Evolutionary conservation across 768 basidiomycete species (phyloP).

Genomic region (Tylopilus plumbeoviolaceoides): DNA sequence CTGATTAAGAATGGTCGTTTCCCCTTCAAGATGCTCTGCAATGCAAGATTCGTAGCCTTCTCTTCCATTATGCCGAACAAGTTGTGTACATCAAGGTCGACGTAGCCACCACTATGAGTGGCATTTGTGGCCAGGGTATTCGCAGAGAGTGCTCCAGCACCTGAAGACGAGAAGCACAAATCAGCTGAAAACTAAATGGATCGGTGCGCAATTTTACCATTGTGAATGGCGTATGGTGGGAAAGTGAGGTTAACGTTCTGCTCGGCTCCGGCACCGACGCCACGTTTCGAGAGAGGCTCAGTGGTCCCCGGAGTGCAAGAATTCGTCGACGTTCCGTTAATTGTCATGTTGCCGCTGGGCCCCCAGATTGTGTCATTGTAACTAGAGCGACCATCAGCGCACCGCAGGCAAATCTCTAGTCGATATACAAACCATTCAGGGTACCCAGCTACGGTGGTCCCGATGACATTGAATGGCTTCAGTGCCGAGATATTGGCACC

Average conservation of each 20-base stretch:
- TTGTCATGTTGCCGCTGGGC: constrained; percentile 70
- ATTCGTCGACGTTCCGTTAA: constrained; percentile 62
- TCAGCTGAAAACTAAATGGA: background rate
- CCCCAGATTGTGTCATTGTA: constrained; percentile 62
- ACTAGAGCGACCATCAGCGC: constrained; percentile 29
- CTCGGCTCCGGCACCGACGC: constrained; percentile 48
- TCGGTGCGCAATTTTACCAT: constrained; percentile 39
- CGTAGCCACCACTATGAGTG: constrained; percentile 57
- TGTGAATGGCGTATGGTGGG: constrained; percentile 70
- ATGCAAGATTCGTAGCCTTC: constrained; percentile 56
- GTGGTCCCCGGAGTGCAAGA: constrained; percentile 22
- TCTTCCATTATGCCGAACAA: constrained; percentile 72
- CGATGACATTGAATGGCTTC: constrained; percentile 49
- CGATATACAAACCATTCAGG: constrained; percentile 56
- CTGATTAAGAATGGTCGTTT: constrained; percentile 69
- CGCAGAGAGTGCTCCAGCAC: constrained; percentile 46
- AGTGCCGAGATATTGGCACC: constrained; percentile 54
- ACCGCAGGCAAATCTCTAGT: background rate
- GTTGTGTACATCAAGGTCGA: constrained; percentile 67
- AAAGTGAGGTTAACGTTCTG: constrained; percentile 46
- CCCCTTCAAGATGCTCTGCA: constrained; percentile 49
- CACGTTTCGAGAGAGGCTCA: constrained; percentile 35
- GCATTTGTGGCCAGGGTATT: constrained; percentile 68
- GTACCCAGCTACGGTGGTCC: constrained; percentile 50
- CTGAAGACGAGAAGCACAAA: constrained; percentile 27